phyloP scores from a whole-genome alignment of 2,329 filamentous ascomycete genomes.

The Endothia cerciana region DNA sequence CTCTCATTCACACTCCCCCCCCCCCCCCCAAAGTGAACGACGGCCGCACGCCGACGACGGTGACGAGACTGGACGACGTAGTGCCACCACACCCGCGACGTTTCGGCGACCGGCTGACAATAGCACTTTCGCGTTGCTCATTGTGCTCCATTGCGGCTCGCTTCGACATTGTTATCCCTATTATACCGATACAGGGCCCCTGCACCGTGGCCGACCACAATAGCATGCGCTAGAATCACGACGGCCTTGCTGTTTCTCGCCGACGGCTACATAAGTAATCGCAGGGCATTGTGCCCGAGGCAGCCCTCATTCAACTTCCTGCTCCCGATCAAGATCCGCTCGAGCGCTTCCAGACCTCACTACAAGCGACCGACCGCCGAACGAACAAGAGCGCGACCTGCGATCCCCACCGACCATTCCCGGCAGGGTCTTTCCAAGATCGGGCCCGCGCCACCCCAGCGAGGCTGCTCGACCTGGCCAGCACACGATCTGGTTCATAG shows the following conservation, averaged over 20 bases:
- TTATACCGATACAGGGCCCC: not conserved
- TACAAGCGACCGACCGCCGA: not conserved
- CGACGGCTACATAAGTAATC: not conserved
- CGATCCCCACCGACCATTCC: not conserved
- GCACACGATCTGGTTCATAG: not conserved
- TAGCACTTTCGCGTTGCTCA: slow-evolving; percentile 1
- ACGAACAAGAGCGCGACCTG: not conserved
- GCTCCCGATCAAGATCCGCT: not conserved
- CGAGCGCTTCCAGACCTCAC: not conserved
- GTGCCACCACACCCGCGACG: not conserved
- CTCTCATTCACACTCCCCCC: not conserved
- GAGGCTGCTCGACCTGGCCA: slow-evolving; percentile 10
- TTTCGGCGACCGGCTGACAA: not conserved
- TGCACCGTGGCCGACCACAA: not conserved
- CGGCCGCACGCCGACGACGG: slow-evolving; percentile 3
- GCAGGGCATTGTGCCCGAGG: not conserved
- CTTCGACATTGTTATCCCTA: slow-evolving; percentile 6
- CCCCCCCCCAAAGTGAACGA: no score
- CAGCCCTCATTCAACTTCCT: not conserved
- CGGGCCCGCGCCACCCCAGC: slow-evolving; percentile 5
- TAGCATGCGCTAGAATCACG: slow-evolving; percentile 15
- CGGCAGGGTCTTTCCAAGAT: slow-evolving; percentile 1
- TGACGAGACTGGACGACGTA: not conserved
- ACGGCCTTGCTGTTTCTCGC: not conserved
- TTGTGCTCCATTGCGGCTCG: slow-evolving; percentile 2